Evolutionary conservation across 768 basidiomycete species (phyloP).

Genomic region (Suillus subalutaceus): DNA sequence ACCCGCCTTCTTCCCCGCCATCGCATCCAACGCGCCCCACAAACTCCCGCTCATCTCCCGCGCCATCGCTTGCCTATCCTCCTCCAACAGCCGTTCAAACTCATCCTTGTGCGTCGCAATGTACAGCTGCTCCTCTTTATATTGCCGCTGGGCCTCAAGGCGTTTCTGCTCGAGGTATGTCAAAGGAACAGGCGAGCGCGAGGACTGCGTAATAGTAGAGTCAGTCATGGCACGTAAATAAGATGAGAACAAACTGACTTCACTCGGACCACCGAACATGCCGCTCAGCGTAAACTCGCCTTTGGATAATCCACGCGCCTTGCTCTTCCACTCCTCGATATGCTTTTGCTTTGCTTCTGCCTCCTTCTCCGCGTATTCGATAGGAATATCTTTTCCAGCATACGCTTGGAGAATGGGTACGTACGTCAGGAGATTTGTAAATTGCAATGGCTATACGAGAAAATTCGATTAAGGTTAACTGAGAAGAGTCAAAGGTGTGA

Average conservation of each 20-base stretch:
- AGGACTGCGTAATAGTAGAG: conserved; percentile 15
- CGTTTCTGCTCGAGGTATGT: conserved; percentile 58
- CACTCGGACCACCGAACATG: conserved; percentile 40
- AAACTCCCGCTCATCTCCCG: conserved; percentile 50
- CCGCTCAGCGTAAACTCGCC: conserved; percentile 48
- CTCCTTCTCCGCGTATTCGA: conserved; percentile 90
- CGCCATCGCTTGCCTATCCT: conserved; percentile 51
- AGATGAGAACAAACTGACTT: conserved; percentile 26
- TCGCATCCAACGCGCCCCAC: conserved; percentile 32
- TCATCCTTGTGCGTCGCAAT: conserved; percentile 51
- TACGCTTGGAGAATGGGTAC: conserved; percentile 87
- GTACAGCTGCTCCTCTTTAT: conserved; percentile 56
- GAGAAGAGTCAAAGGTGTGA: background rate
- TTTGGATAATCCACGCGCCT: conserved; percentile 40
- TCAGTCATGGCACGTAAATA: background rate
- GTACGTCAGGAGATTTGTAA: conserved; percentile 84
- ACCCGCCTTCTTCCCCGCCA: conserved; percentile 27
- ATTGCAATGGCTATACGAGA: conserved; percentile 79
- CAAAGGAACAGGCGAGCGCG: conserved; percentile 40
- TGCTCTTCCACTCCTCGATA: conserved; percentile 78
- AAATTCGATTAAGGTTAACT: background rate
- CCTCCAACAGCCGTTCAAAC: conserved; percentile 54
- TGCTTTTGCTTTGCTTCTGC: conserved; percentile 77
- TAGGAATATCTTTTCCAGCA: conserved; percentile 82
- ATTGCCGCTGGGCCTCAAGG: conserved; percentile 50